Evolutionary conservation across 2,329 filamentous ascomycete genomes (phyloP).

Genomic region (Furcasterigmium furcatum): DNA sequence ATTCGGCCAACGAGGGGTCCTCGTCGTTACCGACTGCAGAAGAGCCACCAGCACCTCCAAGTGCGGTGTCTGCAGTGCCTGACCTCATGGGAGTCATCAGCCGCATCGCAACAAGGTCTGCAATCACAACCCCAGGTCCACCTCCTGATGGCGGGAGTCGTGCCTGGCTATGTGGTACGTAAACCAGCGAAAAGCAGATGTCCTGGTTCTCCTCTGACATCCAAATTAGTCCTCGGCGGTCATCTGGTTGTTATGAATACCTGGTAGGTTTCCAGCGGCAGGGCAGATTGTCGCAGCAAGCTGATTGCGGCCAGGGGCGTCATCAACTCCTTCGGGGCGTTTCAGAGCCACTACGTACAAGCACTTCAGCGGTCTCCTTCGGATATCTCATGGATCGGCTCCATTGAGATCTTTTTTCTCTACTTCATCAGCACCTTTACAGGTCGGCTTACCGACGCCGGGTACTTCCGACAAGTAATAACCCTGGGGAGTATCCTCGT

Average conservation of each 20-base stretch:
- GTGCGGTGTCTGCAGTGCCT: too few species aligned
- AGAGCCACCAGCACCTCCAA: too few species aligned
- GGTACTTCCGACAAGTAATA: slow-evolving; percentile 35
- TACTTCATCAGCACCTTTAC: slow-evolving; percentile 36
- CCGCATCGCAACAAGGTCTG: neutral
- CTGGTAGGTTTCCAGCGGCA: slow-evolving; percentile 2
- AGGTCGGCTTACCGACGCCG: slow-evolving; percentile 40
- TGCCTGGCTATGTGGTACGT: slow-evolving; percentile 8
- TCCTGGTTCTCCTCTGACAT: neutral
- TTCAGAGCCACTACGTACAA: slow-evolving; percentile 40
- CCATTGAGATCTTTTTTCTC: slow-evolving; percentile 38
- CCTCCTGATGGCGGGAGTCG: slow-evolving; percentile 8
- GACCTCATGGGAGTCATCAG: too few species aligned
- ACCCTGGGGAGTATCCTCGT: slow-evolving; percentile 32
- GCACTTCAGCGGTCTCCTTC: slow-evolving; percentile 26
- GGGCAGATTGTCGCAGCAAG: neutral
- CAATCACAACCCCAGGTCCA: slow-evolving; percentile 3
- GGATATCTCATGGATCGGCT: slow-evolving; percentile 41
- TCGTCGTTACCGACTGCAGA: too few species aligned
- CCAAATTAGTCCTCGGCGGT: neutral
- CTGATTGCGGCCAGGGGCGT: slow-evolving; percentile 36
- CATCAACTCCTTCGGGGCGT: slow-evolving; percentile 40
- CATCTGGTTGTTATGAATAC: slow-evolving; percentile 12
- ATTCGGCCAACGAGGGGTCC: too few species aligned
- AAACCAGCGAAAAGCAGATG: neutral